Percentiles rank a stretch among this genome's conserved stretches.
Evolutionary conservation across 1,284 basidiomycete species (phyloP).

Genomic region (Fomes fomentarius): DNA sequence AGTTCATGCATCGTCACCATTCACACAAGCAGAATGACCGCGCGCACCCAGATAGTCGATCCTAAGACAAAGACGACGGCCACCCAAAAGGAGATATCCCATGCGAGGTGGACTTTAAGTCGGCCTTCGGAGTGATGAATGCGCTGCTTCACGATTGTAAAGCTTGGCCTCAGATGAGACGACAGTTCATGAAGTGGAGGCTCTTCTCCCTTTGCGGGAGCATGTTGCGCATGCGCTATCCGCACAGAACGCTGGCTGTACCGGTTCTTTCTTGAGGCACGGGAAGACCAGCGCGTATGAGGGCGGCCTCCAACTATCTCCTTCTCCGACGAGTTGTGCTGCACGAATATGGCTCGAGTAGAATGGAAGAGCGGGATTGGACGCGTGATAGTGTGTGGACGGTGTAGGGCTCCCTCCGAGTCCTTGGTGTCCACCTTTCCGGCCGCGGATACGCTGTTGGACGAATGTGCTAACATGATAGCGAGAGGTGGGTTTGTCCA

Average conservation of each 20-base stretch:
- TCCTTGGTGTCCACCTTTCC: neutral
- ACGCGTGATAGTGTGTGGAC: slow-evolving; percentile 6
- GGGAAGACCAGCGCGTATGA: slow-evolving; percentile 17
- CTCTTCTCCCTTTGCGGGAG: neutral
- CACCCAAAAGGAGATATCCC: slow-evolving; percentile 35
- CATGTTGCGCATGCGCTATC: slow-evolving; percentile 8
- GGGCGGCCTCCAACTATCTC: neutral
- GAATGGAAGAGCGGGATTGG: slow-evolving; percentile 28
- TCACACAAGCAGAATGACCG: neutral
- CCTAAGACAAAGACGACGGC: slow-evolving; percentile 37
- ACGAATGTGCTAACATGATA: neutral
- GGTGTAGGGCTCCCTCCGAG: neutral
- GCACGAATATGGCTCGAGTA: slow-evolving; percentile 20
- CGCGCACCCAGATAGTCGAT: slow-evolving; percentile 30
- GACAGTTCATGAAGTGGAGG: neutral
- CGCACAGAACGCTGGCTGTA: slow-evolving; percentile 18
- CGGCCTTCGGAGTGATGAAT: slow-evolving; percentile 20
- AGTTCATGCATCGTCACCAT: no score
- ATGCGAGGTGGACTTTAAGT: slow-evolving; percentile 27
- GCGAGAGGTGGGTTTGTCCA: no score
- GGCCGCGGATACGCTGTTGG: neutral
- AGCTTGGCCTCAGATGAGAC: neutral
- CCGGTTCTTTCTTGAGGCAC: slow-evolving; percentile 22
- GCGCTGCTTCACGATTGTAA: slow-evolving; percentile 21
- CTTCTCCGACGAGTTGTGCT: neutral